phyloP scores from a whole-genome alignment of 2,329 filamentous ascomycete genomes.

The Penicillium glabrum region DNA sequence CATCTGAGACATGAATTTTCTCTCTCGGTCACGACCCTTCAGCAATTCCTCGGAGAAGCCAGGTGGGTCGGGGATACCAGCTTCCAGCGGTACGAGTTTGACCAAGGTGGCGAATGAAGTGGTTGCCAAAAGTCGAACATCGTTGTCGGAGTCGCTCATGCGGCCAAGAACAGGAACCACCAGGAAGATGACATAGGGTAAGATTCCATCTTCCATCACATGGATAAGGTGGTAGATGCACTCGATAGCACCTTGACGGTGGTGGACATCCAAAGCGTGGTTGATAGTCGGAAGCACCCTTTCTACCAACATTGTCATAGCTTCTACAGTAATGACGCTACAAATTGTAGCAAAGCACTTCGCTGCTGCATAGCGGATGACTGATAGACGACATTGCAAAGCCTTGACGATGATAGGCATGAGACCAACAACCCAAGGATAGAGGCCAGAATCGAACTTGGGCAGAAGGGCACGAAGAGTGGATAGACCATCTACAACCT shows the following conservation, averaged over 20 bases:
- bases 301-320: constrained; percentile 94
- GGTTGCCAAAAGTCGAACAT: constrained; percentile 89
- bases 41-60: constrained; percentile 86
- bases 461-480: constrained; percentile 89
- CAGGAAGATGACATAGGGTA: constrained; percentile 98
- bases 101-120: constrained; percentile 96
- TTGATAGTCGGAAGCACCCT: constrained; percentile 88
- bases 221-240: constrained; percentile 96
- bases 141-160: constrained; percentile 98
- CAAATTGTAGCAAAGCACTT: constrained; percentile 98
- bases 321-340: constrained; percentile 91
- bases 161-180: constrained; percentile 94
- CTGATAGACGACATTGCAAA: constrained; percentile 81
- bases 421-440: constrained; percentile 77
- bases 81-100: constrained; percentile 94
- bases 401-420: constrained; percentile 85
- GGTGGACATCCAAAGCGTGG: constrained; percentile 83
- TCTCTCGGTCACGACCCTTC: constrained; percentile 86
- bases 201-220: constrained; percentile 93
- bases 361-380: constrained; percentile 93
- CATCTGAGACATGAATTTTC: constrained; percentile 95
- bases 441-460: constrained; percentile 74
- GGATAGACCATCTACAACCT: constrained; percentile 91
- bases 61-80: constrained; percentile 93
- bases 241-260: constrained; percentile 91